phyloP scores from a whole-genome alignment of 306 rosid species.

The Vigna radiata region DNA sequence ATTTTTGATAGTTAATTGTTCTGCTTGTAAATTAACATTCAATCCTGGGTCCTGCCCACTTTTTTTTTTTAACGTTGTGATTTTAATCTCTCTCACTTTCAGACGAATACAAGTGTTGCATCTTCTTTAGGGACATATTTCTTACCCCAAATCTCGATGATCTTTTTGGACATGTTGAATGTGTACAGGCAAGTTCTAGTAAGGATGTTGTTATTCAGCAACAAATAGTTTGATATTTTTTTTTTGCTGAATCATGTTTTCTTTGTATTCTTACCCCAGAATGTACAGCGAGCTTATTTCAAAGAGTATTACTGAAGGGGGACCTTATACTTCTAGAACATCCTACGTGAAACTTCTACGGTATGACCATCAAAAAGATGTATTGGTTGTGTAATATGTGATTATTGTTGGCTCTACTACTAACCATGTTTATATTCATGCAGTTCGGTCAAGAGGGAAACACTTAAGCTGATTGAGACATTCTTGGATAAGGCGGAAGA shows the following conservation, averaged over 20 bases:
- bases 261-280: conserved; percentile 56
- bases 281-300: conserved; percentile 99
- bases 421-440: conserved; percentile 32
- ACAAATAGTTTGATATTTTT: background rate
- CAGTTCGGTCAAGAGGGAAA: conserved; percentile 98
- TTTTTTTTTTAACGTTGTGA: background rate
- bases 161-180: conserved; percentile 96
- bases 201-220: conserved; percentile 1
- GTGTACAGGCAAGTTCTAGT: conserved; percentile 78
- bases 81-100: conserved; percentile 47
- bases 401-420: background rate
- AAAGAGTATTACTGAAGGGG: conserved; percentile 90
- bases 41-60: background rate
- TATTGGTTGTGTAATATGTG: conserved; percentile 12
- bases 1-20: conserved; percentile 2
- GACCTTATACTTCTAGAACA: conserved; percentile 84
- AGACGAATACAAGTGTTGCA: conserved; percentile 98
- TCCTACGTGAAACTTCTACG: conserved; percentile 93
- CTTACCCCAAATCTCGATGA: conserved; percentile 83
- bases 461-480: conserved; percentile 93
- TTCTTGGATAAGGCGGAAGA: conserved; percentile 99
- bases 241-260: background rate
- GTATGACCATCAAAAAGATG: conserved; percentile 44
- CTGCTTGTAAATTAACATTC: background rate
- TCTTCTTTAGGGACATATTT: conserved; percentile 91